Evolutionary conservation across 1,284 basidiomycete genomes (phyloP).

Genomic region (Cryptococcus amylolentus): DNA sequence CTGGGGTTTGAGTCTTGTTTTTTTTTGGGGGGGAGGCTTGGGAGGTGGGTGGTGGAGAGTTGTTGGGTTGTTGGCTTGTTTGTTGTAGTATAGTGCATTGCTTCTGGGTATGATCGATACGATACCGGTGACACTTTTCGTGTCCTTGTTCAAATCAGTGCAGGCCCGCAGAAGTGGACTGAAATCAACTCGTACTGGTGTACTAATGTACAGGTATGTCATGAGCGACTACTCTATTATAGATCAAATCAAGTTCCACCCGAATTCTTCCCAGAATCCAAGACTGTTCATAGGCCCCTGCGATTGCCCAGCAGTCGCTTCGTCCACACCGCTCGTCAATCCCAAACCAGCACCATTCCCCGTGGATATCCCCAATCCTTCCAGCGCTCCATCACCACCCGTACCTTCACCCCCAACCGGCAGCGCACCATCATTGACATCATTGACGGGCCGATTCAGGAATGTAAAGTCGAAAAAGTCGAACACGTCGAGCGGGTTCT

Average conservation of each 20-base stretch:
- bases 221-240: background rate
- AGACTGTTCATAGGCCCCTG: background rate
- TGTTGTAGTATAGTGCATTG: too few relatives aligned
- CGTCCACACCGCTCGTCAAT: background rate
- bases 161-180: too few relatives aligned
- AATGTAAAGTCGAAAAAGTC: background rate
- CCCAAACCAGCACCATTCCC: background rate
- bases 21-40: too few relatives aligned
- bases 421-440: background rate
- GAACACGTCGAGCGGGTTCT: background rate
- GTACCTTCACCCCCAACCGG: background rate
- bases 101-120: too few relatives aligned
- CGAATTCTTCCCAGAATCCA: background rate
- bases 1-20: too few relatives aligned
- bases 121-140: too few relatives aligned
- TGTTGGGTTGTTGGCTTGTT: too few relatives aligned
- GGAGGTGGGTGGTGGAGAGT: too few relatives aligned
- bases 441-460: background rate
- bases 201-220: too few relatives aligned
- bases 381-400: background rate
- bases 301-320: background rate
- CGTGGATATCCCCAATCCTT: background rate
- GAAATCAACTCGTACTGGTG: too few relatives aligned
- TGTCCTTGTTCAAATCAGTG: too few relatives aligned
- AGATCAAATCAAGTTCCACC: background rate